These are phyloP conservation scores for Leishmania amazonensis DNA, from an alignment of 208 protist species.

Conservation along the genomic window DNA sequence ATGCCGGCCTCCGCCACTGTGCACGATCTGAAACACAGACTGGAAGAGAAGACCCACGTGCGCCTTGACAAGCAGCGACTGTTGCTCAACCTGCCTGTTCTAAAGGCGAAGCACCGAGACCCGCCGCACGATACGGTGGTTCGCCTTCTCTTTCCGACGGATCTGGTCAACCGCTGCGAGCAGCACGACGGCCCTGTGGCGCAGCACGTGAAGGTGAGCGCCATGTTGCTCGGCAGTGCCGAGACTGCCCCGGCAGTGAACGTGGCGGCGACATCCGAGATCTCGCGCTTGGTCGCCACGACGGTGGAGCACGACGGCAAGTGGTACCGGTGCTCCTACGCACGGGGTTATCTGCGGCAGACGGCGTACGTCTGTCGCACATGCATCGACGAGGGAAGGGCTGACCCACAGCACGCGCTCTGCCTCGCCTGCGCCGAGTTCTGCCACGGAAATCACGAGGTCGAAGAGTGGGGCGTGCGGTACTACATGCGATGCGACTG, in stretches of 20 bases:
- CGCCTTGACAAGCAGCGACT: slow-evolving; percentile 59
- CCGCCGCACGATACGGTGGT: slow-evolving; percentile 32
- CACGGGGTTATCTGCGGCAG: slow-evolving; percentile 73
- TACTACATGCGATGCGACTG: slow-evolving; percentile 90
- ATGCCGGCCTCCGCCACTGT: slow-evolving; percentile 47
- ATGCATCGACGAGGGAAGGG: slow-evolving; percentile 60
- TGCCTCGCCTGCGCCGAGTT: slow-evolving; percentile 83
- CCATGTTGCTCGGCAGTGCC: slow-evolving; percentile 70
- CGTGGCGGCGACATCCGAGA: slow-evolving; percentile 57
- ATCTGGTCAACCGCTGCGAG: slow-evolving; percentile 19
- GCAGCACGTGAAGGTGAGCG: slow-evolving; percentile 50
- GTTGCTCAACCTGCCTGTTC: slow-evolving; percentile 64
- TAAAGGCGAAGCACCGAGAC: slow-evolving; percentile 51
- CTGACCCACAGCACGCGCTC: slow-evolving; percentile 62
- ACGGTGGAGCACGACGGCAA: slow-evolving; percentile 66
- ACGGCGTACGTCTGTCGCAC: slow-evolving; percentile 85
- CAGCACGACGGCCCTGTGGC: slow-evolving; percentile 23
- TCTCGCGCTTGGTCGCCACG: slow-evolving; percentile 66
- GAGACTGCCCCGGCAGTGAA: slow-evolving; percentile 43
- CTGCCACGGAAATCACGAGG: slow-evolving; percentile 78
- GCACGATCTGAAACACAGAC: slow-evolving; percentile 46
- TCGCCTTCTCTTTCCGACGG: slow-evolving; percentile 39
- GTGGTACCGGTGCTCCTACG: slow-evolving; percentile 83
- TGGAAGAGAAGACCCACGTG: slow-evolving; percentile 49
- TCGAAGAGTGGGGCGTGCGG: slow-evolving; percentile 87